phyloP scores from a whole-genome alignment of 495 filamentous ascomycete species.

The Talaromyces liani region DNA sequence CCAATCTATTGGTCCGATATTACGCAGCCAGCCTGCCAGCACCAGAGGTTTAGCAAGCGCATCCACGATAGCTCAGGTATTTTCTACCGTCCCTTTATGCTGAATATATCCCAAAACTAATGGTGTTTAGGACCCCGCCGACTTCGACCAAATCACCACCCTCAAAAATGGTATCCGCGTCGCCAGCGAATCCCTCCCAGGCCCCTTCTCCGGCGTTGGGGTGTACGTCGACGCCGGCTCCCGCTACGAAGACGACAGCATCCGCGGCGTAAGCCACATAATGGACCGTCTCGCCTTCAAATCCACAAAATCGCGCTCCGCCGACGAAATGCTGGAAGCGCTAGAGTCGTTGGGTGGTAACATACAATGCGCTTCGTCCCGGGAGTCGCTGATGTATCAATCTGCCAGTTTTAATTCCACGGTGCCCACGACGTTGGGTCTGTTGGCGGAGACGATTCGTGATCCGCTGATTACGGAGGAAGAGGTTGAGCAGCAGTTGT shows the following conservation, averaged over 20 bases:
- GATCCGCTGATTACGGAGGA: conserved; percentile 84
- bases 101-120: neutral
- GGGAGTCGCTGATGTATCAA: conserved; percentile 98
- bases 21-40: conserved; percentile 29
- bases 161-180: conserved; percentile 92
- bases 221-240: conserved; percentile 97
- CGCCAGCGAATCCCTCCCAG: conserved; percentile 90
- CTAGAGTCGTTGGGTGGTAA: conserved; percentile 86
- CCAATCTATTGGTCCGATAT: conserved; percentile 34
- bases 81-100: neutral
- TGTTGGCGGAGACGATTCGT: conserved; percentile 91
- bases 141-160: conserved; percentile 81
- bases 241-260: conserved; percentile 77
- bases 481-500: conserved; percentile 78
- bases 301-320: conserved; percentile 65
- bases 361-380: conserved; percentile 90
- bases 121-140: conserved; percentile 65
- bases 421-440: conserved; percentile 70
- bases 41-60: conserved; percentile 37
- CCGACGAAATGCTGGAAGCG: conserved; percentile 80
- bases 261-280: conserved; percentile 91
- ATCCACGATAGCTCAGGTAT: conserved; percentile 32
- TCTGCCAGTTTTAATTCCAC: conserved; percentile 95
- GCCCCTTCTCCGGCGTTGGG: conserved; percentile 90
- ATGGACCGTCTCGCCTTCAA: conserved; percentile 96